Conservation (phyloP, 768 basidiomycete genomes). For the Galerina sulciceps region DNA sequence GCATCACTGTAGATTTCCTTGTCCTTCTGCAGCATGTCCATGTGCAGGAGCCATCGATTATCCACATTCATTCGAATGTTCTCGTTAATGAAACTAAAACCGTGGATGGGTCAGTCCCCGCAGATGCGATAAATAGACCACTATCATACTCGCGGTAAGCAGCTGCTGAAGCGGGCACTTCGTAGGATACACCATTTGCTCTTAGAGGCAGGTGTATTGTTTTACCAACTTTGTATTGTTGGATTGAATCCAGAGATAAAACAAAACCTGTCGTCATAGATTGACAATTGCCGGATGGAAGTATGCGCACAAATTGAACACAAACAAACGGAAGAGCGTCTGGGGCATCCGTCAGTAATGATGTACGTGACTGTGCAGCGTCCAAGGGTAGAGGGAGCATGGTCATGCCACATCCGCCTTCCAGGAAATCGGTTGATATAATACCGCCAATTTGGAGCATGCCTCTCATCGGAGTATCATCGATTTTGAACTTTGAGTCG, state of each 20-base stretch:
- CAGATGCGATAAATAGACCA: too few species aligned
- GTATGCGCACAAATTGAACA: neutral
- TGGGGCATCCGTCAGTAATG: neutral
- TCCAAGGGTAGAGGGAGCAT: neutral
- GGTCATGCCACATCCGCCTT: neutral
- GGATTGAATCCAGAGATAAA: neutral
- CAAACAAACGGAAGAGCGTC: neutral
- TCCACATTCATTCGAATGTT: neutral
- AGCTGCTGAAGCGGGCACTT: neutral
- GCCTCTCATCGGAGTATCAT: neutral
- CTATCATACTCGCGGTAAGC: neutral
- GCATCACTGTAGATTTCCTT: neutral
- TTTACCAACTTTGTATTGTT: neutral
- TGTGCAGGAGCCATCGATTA: neutral
- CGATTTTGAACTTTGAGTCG: neutral
- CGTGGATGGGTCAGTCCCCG: neutral
- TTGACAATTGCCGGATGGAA: neutral
- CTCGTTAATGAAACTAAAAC: neutral
- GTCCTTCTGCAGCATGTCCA: neutral
- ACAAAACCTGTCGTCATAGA: neutral
- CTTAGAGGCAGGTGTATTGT: neutral
- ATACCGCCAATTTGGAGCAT: neutral
- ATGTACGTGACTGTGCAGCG: neutral
- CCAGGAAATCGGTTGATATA: neutral
- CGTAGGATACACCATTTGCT: too few species aligned